Evolutionary conservation across 805 yeast genomes (phyloP).

Genomic region (Metschnikowia lochheadii): DNA sequence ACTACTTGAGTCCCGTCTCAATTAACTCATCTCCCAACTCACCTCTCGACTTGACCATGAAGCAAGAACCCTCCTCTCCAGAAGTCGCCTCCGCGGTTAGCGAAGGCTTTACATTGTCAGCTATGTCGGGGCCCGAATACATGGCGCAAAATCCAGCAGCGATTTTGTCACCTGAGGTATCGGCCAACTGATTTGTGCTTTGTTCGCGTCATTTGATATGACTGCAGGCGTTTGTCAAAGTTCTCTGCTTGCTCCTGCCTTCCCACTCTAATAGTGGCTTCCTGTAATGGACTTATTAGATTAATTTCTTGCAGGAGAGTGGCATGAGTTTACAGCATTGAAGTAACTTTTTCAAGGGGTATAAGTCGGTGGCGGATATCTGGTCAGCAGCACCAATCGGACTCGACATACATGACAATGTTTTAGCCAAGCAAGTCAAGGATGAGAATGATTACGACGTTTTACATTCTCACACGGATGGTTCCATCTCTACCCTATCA

Average conservation of each 20-base stretch:
- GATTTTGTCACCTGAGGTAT: slow-evolving; percentile 30
- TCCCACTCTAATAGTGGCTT: slow-evolving; percentile 1
- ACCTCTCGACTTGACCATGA: slow-evolving; percentile 37
- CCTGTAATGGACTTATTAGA: slow-evolving; percentile 2
- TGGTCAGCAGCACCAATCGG: slow-evolving; percentile 42
- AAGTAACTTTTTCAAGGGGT: slow-evolving; percentile 23
- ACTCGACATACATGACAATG: slow-evolving; percentile 23
- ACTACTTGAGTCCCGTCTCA: slow-evolving; percentile 42
- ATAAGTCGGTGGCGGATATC: not conserved
- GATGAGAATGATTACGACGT: not conserved
- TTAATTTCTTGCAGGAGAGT: slow-evolving; percentile 12
- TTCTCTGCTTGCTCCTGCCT: slow-evolving; percentile 29
- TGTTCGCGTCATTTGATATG: slow-evolving; percentile 5
- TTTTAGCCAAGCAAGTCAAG: not conserved
- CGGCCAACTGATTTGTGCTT: not conserved
- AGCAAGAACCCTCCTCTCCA: slow-evolving; percentile 12
- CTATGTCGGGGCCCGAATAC: slow-evolving; percentile 24
- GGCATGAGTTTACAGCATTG: slow-evolving; percentile 28
- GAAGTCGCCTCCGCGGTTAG: not conserved
- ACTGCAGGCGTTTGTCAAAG: slow-evolving; percentile 7
- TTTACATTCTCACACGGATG: slow-evolving; percentile 7
- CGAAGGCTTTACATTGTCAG: slow-evolving; percentile 10
- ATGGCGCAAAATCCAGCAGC: slow-evolving; percentile 47
- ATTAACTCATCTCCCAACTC: slow-evolving; percentile 38
- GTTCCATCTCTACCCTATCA: slow-evolving; percentile 7